Evolutionary conservation across 169 alveolate genomes (phyloP).

Genomic region (Plasmodium adleri): DNA sequence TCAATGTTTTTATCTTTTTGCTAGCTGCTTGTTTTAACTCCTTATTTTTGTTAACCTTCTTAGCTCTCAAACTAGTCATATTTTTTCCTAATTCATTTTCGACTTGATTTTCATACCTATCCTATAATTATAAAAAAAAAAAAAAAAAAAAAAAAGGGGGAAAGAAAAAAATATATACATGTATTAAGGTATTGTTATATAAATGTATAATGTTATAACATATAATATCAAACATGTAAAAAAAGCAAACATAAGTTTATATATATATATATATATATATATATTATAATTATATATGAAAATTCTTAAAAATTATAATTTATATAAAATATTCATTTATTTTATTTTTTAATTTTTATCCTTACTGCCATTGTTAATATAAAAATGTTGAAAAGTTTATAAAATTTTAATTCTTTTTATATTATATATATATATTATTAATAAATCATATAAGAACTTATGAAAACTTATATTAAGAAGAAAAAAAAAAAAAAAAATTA

Average conservation of each 20-base stretch:
- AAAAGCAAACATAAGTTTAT: not conserved
- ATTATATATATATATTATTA: not conserved
- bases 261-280: slow-evolving; percentile 5
- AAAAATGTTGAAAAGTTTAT: not conserved
- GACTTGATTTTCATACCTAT: slow-evolving; percentile 53
- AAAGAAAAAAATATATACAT: not conserved
- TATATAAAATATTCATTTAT: not conserved
- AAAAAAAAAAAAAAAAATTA: not conserved
- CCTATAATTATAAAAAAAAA: slow-evolving; percentile 17
- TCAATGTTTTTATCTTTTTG: slow-evolving; percentile 30
- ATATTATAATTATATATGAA: slow-evolving; percentile 12
- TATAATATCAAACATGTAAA: not conserved
- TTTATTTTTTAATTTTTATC: not conserved
- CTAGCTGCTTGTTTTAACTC: slow-evolving; percentile 13
- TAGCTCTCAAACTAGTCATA: slow-evolving; percentile 35
- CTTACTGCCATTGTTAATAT: slow-evolving; percentile 62
- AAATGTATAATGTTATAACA: not conserved
- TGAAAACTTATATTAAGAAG: too few species aligned
- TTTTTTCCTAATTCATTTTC: slow-evolving; percentile 45
- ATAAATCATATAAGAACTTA: too few species aligned
- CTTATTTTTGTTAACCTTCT: not conserved
- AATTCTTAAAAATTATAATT: not conserved
- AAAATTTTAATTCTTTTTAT: not conserved
- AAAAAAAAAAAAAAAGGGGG: not conserved
- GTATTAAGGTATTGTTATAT: not conserved